Evolutionary conservation across 306 rosid species (phyloP), one percentile per base, ranked within the genome.

Genomic region (Medicago arabica): DNA sequence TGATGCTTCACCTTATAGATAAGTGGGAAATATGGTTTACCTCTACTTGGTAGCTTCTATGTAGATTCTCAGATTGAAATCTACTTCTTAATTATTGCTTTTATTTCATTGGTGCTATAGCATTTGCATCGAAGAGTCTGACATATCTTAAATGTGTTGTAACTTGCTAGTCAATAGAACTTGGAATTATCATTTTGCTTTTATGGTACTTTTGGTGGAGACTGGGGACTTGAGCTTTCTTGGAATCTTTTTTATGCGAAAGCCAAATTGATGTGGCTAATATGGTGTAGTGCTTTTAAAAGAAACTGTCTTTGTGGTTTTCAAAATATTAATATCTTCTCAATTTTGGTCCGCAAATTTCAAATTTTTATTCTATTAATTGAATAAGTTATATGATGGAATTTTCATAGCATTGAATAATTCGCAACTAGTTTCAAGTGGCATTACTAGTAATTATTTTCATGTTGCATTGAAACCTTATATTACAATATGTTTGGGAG

Each of bases 101-200:
- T 9, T 53, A 16, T 16, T 55, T 39, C 46, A 34, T 51, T 19
- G 46, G 66, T 65, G 40, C 28, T 14, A 36, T 49, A 63, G 5
- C 18, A 47, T 18, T 18, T 75, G 10, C 6, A 5, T 75, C 7
- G 18, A 47, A 75, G 23, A 49, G 71, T 47, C 49, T 61, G 2
- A 1, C 53, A 63, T 36, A 64, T 64, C 53, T 36, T 23, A 38
- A 51, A 67, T 41, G 50, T 75, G 13, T 63, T 61, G 16, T 41
- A 23, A 43, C 18, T 40, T 66, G 72, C 72, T 58, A 72, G 10
- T 40, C 57, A 49, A 69, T 50, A 40, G 21, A 36, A 38, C 41
- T 47, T 69, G 66, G 39, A 18, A 21, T 36, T 47, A 10, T 5
- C 50, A 53, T 51, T 49, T 51, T 65, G 36, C 51, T 51, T 65